Evolutionary conservation across 768 basidiomycete genomes (phyloP).

Genomic region (Kwoniella mangroviensis): DNA sequence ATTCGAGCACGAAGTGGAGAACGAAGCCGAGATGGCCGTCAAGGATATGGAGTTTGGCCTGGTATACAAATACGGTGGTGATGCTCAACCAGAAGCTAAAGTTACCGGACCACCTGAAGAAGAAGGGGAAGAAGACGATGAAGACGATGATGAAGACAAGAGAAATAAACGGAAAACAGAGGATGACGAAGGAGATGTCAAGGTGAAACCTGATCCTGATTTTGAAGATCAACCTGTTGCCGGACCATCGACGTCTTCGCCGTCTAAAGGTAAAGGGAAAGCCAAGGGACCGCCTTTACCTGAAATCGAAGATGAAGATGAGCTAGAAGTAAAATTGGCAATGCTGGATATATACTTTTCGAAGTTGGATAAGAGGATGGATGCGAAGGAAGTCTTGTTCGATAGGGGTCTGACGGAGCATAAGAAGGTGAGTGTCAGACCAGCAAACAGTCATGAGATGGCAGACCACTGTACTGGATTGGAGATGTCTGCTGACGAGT

Average conservation of each 20-base stretch:
- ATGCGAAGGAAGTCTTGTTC: constrained; percentile 86
- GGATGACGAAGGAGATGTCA: constrained; percentile 27
- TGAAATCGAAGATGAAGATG: constrained; percentile 78
- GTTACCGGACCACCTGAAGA: constrained; percentile 58
- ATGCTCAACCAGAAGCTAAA: constrained; percentile 62
- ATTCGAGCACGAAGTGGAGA: constrained; percentile 96
- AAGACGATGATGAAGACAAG: constrained; percentile 70
- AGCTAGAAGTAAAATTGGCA: constrained; percentile 83
- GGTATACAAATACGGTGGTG: constrained; percentile 83
- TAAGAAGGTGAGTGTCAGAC: constrained; percentile 72
- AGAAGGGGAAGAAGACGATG: constrained; percentile 65
- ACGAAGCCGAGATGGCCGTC: constrained; percentile 92
- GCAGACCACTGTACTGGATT: no score
- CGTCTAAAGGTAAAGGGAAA: constrained; percentile 36
- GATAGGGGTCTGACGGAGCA: constrained; percentile 89
- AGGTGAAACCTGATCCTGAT: constrained; percentile 47
- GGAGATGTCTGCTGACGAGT: no score
- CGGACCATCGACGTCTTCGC: constrained; percentile 10
- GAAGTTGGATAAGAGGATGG: constrained; percentile 79
- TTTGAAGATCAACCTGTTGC: constrained; percentile 7
- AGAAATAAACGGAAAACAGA: constrained; percentile 18
- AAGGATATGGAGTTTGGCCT: constrained; percentile 96
- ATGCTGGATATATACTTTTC: constrained; percentile 89
- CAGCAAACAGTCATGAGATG: no score
- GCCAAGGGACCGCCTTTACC: constrained; percentile 25